Conservation (phyloP, 1,284 basidiomycete genomes). For the Cryptococcus sp. region DNA sequence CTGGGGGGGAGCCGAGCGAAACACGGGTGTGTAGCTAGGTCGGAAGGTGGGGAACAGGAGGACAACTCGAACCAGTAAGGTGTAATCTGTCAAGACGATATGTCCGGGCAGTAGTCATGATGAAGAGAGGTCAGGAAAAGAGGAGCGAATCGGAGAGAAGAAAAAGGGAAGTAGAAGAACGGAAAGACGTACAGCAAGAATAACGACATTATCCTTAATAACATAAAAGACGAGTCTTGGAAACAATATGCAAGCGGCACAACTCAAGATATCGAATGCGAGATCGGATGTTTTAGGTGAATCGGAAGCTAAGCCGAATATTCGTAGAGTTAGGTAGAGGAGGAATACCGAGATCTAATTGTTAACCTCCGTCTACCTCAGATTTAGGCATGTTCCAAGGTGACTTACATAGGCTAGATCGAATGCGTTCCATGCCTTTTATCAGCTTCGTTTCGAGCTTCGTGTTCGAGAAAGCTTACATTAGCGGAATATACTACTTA, state of each 20-base stretch:
- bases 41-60: too few species aligned
- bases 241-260: conserved; percentile 80
- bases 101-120: too few species aligned
- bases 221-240: conserved; percentile 82
- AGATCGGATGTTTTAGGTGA: conserved; percentile 61
- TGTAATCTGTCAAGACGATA: too few species aligned
- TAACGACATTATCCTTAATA: conserved; percentile 73
- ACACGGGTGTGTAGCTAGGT: too few species aligned
- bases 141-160: too few species aligned
- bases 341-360: conserved; percentile 60
- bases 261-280: conserved; percentile 76
- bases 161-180: too few species aligned
- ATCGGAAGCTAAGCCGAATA: conserved; percentile 58
- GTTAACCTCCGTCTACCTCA: neutral
- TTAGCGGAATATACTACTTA: conserved; percentile 73
- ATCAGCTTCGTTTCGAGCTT: neutral
- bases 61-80: too few species aligned
- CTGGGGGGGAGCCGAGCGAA: too few species aligned
- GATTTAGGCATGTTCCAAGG: neutral
- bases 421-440: conserved; percentile 80
- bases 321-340: conserved; percentile 62
- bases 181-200: conserved; percentile 57
- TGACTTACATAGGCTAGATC: conserved; percentile 62
- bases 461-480: conserved; percentile 49
- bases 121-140: too few species aligned